Evolutionary conservation across 176 grass and related monocot species (phyloP), one percentile per base, ranked within the genome.

Genomic region (Pontederia paniculata): DNA sequence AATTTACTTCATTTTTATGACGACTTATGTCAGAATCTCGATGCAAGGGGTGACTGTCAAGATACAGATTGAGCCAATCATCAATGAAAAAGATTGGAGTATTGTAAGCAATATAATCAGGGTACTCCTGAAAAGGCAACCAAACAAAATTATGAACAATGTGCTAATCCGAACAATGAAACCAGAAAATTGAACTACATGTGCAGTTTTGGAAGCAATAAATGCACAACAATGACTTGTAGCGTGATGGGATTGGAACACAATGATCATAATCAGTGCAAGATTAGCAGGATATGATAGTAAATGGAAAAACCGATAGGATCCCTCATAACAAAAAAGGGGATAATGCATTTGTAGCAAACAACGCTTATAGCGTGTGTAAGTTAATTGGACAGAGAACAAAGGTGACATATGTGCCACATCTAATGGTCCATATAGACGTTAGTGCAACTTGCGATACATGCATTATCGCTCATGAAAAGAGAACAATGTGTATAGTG

Each of bases 61-160:
- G 85, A 78, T 96, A 89, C 60, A 87, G 66, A 67, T 96, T 96
- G 71, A 96, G 83, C 82, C 91, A 96, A 66, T 96, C 91, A 78
- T 96, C 85, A 31, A 56, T 56, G 58, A 96, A 89, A 68, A 96
- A 79, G 47, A 52, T 43, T 46, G 91, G 91, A 65, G 80, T 89
- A 23, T 73, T 78, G 71, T 96, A 96, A 55, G 85, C 79, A 67
- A 70, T 60, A 81, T 89, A 96, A 81, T 78, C 66, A 78, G 91
- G 91, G 53, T 83, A 89, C 64, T 96, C 91, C 91, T 89, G 82
- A 31, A 59, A 88, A 51, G 37, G 14, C 52, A 18, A 2, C 20
- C 11, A 67, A 42, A 21, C 9, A 54, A 3, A 44, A 52, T 47
- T 2, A 48, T 63, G 23, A 63, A 48, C 22, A 42, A 16, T 42